phyloP scores from a whole-genome alignment of 1,139 yeast genomes.

The Casaregolazyma suthepensis region DNA sequence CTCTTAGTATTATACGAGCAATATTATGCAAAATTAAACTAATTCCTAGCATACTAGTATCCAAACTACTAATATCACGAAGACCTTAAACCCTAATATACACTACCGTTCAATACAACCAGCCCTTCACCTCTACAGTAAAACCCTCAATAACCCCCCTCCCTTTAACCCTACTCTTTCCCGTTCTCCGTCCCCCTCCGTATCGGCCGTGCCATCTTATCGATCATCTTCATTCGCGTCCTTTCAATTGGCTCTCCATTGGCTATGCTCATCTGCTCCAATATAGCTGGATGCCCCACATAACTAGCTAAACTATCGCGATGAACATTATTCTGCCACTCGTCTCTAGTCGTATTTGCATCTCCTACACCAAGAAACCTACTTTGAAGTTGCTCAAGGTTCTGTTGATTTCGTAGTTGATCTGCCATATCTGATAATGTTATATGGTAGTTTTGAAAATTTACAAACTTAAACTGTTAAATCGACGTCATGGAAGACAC shows the following conservation, averaged over 20 bases:
- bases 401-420: slow-evolving; percentile 58
- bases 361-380: slow-evolving; percentile 69
- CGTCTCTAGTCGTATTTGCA: slow-evolving; percentile 56
- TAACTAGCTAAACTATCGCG: slow-evolving; percentile 71
- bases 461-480: neutral
- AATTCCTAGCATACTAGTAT: too few species aligned
- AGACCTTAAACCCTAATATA: too few species aligned
- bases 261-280: slow-evolving; percentile 64
- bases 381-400: slow-evolving; percentile 53
- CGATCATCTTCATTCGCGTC: slow-evolving; percentile 48
- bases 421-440: slow-evolving; percentile 33
- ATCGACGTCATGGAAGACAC: neutral
- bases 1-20: too few species aligned
- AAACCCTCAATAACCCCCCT: too few species aligned
- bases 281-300: slow-evolving; percentile 59
- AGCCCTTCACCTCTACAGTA: too few species aligned
- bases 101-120: too few species aligned
- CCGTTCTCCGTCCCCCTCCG: neutral
- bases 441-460: neutral
- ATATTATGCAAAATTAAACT: too few species aligned
- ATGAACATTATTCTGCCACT: slow-evolving; percentile 56
- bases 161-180: neutral
- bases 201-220: slow-evolving; percentile 45
- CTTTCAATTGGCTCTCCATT: slow-evolving; percentile 48
- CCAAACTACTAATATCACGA: too few species aligned